Evolutionary conservation across 495 filamentous ascomycete genomes (phyloP), one percentile per base, ranked within the genome.

Genomic region (Aspergillus carlsbadensis): DNA sequence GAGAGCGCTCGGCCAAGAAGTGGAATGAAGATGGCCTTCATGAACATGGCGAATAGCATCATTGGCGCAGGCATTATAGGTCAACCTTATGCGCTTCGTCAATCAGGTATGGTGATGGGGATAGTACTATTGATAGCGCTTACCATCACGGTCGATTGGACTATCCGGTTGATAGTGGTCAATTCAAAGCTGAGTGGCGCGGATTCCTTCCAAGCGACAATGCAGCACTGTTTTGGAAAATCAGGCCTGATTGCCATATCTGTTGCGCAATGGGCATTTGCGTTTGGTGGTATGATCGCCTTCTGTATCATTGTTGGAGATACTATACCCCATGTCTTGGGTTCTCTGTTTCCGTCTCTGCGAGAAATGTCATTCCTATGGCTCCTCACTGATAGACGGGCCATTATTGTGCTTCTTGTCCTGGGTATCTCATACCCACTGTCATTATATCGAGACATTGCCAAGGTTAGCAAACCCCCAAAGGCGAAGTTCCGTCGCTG

Each of bases 1-100:
- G 83, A 86, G 56, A 75, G 66, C 54, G 82, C 83, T 10, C 73
- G 87, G 50, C 85, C 87, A 21, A 83, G 84, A 60, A 88, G 82
- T 64, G 82, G 83, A 21, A 78, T 87, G 78, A 74, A 72, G 50
- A 86, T 82, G 72, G 82, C 85, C 6, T 98, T 98, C 60, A 96
- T 96, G 90, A 98, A 98, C 71, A 98, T 98, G 94, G 92, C 92
- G 41, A 98, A 98, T 69, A 91, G 87, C 59, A 98, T 98, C 63
- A 98, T 98, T 29, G 94, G 94, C 10, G 94, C 94, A 3, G 94
- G 94, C 1, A 98, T 98, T 62, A 98, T 98, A 67, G 94, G 91
- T 2, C 95, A 98, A 70, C 92, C 94, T 8, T 98, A 98, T 73
- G 94, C 94, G 7, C 87, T 98, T 63, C 82, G 84, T 22, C 91